Percentiles rank a stretch among this genome's conserved stretches.
Evolutionary conservation across 2,329 filamentous ascomycete genomes (phyloP).

Genomic region (Tolypocladium endophyticum): DNA sequence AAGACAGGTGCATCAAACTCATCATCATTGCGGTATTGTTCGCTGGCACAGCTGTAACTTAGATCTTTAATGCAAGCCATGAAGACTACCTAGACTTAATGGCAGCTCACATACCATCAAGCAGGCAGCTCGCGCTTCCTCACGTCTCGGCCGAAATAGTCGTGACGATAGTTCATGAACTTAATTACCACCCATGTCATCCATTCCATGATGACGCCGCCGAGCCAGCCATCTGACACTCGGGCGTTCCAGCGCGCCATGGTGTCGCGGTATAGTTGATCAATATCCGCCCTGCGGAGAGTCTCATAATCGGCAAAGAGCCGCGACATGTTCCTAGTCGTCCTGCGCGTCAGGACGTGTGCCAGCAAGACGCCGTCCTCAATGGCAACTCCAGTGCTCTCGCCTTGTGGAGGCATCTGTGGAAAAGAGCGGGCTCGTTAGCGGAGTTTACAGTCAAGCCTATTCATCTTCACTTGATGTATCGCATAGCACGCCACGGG

Average conservation of each 20-base stretch:
- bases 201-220: slow-evolving; percentile 11
- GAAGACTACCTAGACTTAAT: too few species aligned
- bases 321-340: slow-evolving; percentile 22
- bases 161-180: slow-evolving; percentile 6
- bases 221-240: slow-evolving; percentile 7
- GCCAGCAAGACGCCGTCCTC: slow-evolving; percentile 40
- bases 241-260: slow-evolving; percentile 11
- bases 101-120: background rate
- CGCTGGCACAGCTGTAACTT: background rate
- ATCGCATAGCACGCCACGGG: background rate
- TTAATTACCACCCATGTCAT: slow-evolving; percentile 13
- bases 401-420: slow-evolving; percentile 38
- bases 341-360: slow-evolving; percentile 11
- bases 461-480: background rate
- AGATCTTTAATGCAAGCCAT: background rate
- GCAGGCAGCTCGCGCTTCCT: slow-evolving; percentile 8
- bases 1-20: background rate
- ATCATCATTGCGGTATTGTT: background rate
- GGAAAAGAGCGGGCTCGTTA: background rate
- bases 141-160: slow-evolving; percentile 12
- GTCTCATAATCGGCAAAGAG: slow-evolving; percentile 35
- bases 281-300: slow-evolving; percentile 30
- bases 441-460: background rate
- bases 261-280: slow-evolving; percentile 32
- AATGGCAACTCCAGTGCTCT: slow-evolving; percentile 39